phyloP scores from a whole-genome alignment of 495 filamentous ascomycete species.

The Penicillium bialowiezense region DNA sequence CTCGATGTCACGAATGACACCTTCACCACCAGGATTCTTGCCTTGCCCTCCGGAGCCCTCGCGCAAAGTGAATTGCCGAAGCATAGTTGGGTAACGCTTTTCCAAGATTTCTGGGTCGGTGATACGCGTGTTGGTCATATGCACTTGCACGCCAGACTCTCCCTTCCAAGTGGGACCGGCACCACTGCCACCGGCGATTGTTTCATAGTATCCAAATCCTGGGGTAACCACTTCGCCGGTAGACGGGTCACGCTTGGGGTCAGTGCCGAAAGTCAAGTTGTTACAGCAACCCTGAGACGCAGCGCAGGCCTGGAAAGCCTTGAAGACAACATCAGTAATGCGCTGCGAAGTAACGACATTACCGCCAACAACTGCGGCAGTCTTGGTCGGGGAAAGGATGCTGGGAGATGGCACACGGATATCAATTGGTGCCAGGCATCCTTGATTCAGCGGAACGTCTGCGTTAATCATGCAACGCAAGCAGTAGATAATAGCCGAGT shows the following conservation, averaged over 20 bases:
- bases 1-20: slow-evolving; percentile 91
- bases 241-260: slow-evolving; percentile 52
- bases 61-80: slow-evolving; percentile 80
- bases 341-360: slow-evolving; percentile 92
- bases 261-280: slow-evolving; percentile 59
- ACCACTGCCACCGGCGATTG: slow-evolving; percentile 88
- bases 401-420: slow-evolving; percentile 80
- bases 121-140: slow-evolving; percentile 99
- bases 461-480: slow-evolving; percentile 87
- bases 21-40: slow-evolving; percentile 79
- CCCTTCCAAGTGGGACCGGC: slow-evolving; percentile 87
- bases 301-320: slow-evolving; percentile 85
- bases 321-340: slow-evolving; percentile 91
- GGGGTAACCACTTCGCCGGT: slow-evolving; percentile 71
- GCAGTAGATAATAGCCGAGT: slow-evolving; percentile 95
- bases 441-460: slow-evolving; percentile 96
- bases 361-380: slow-evolving; percentile 90
- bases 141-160: slow-evolving; percentile 84
- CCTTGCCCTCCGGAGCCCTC: slow-evolving; percentile 66
- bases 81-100: slow-evolving; percentile 82
- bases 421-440: slow-evolving; percentile 83
- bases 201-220: slow-evolving; percentile 99
- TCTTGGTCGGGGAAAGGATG: slow-evolving; percentile 81
- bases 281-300: slow-evolving; percentile 93
- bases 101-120: slow-evolving; percentile 97